A percentile compares a stretch with the other conserved stretches of the same genome.
These are phyloP conservation scores for Rhynchosporium secalis DNA, from an alignment of 2,329 filamentous ascomycete genomes.

Conservation along the genomic window DNA sequence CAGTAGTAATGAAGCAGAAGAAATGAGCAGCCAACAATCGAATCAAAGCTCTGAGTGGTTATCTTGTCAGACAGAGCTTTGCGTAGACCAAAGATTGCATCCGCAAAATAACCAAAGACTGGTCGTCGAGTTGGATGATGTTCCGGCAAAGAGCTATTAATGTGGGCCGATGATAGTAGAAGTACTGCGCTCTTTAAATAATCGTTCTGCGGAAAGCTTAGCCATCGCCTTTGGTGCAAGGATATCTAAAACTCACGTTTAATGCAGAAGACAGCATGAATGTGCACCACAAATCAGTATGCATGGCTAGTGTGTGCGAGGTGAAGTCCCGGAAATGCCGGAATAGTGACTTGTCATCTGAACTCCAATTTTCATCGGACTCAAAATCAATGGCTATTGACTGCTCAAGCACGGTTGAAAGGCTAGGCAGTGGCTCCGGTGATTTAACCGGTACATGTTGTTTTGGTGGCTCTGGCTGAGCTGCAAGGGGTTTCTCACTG, in stretches of 20 bases:
- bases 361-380: slow-evolving; percentile 1
- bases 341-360: slow-evolving; percentile 15
- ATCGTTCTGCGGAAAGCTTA: slow-evolving; percentile 13
- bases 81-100: slow-evolving; percentile 15
- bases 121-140: slow-evolving; percentile 6
- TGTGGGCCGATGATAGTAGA: slow-evolving; percentile 15
- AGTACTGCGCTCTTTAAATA: slow-evolving; percentile 19
- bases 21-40: slow-evolving; percentile 17
- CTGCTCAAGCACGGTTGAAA: not conserved
- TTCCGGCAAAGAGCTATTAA: slow-evolving; percentile 13
- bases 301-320: slow-evolving; percentile 12
- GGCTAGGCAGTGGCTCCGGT: not conserved
- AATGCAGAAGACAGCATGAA: slow-evolving; percentile 7
- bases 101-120: slow-evolving; percentile 9
- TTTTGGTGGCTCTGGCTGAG: not conserved
- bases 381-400: slow-evolving; percentile 8
- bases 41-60: slow-evolving; percentile 12
- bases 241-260: not conserved
- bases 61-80: slow-evolving; percentile 11
- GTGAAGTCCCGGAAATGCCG: slow-evolving; percentile 18
- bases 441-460: not conserved
- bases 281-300: slow-evolving; percentile 6
- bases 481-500: slow-evolving; percentile 2
- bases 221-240: not conserved
- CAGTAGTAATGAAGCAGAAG: slow-evolving; percentile 19